A percentile compares a stretch with the other conserved stretches of the same genome.
Evolutionary conservation across 2,329 filamentous ascomycete genomes (phyloP).

Genomic region (Xylaria sp.): DNA sequence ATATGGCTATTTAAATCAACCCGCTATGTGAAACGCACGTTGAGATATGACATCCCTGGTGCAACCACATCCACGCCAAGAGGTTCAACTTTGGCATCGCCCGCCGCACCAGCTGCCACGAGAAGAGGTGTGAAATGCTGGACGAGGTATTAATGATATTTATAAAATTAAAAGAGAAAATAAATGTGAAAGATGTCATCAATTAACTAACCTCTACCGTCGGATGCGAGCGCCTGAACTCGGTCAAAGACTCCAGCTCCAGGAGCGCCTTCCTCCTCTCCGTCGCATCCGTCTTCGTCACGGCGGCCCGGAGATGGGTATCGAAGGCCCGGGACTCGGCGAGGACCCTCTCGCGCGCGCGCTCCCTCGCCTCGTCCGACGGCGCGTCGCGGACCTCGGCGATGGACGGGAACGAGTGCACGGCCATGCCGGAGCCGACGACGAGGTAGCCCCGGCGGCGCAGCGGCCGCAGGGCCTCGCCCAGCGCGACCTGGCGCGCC

Average conservation of each 20-base stretch:
- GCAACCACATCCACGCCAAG: constrained; percentile 25
- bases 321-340: constrained; percentile 26
- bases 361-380: constrained; percentile 11
- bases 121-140: constrained; percentile 28
- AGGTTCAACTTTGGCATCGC: constrained; percentile 19
- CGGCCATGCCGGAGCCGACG: constrained; percentile 27
- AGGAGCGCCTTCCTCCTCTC: constrained; percentile 20
- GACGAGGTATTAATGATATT: background rate
- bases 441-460: constrained; percentile 27
- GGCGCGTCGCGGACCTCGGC: constrained; percentile 15
- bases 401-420: constrained; percentile 27
- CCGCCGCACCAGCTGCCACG: constrained; percentile 26
- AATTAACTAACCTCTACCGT: constrained; percentile 19
- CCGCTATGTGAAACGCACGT: constrained; percentile 21
- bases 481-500: constrained; percentile 26
- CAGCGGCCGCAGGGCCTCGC: constrained; percentile 22
- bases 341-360: constrained; percentile 14
- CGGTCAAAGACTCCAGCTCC: constrained; percentile 16
- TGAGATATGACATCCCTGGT: constrained; percentile 30
- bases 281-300: constrained; percentile 12
- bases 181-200: too few relatives aligned
- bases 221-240: constrained; percentile 26
- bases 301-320: constrained; percentile 16
- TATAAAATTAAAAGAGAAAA: background rate
- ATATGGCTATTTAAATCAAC: background rate